Evolutionary conservation across 1,284 basidiomycete genomes (phyloP).

Genomic region (Trichosporon sp.): DNA sequence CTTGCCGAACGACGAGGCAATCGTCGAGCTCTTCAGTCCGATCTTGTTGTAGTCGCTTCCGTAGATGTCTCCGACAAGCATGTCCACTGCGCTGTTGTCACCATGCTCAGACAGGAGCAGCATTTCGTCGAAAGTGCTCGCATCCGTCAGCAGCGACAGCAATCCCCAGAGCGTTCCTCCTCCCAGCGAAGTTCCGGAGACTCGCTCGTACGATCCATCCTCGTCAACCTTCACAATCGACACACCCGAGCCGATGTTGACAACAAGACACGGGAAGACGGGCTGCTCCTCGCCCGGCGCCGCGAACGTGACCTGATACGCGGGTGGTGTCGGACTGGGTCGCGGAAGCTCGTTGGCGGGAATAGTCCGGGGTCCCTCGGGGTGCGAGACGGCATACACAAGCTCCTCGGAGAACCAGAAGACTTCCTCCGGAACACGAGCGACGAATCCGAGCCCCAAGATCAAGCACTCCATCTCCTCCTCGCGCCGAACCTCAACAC

Average conservation of each 20-base stretch:
- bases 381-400: conserved; percentile 75
- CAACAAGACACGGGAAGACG: conserved; percentile 90
- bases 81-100: conserved; percentile 91
- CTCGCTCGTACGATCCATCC: conserved; percentile 89
- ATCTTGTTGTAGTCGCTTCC: conserved; percentile 89
- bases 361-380: conserved; percentile 31
- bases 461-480: conserved; percentile 99
- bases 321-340: conserved; percentile 86
- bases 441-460: conserved; percentile 90
- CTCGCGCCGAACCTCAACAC: conserved; percentile 79
- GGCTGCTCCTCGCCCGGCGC: conserved; percentile 59
- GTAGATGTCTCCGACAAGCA: conserved; percentile 99
- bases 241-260: conserved; percentile 97
- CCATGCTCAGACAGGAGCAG: conserved; percentile 85
- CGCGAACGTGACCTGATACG: conserved; percentile 83
- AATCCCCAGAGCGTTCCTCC: conserved; percentile 99
- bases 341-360: conserved; percentile 60
- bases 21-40: conserved; percentile 94
- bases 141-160: conserved; percentile 86
- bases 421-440: conserved; percentile 93
- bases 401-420: conserved; percentile 99
- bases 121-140: conserved; percentile 96
- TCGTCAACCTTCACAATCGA: conserved; percentile 96
- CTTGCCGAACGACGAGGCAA: conserved; percentile 97
- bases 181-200: conserved; percentile 93